phyloP scores from a whole-genome alignment of 1,284 basidiomycete genomes.

The Cryptococcus sp. region DNA sequence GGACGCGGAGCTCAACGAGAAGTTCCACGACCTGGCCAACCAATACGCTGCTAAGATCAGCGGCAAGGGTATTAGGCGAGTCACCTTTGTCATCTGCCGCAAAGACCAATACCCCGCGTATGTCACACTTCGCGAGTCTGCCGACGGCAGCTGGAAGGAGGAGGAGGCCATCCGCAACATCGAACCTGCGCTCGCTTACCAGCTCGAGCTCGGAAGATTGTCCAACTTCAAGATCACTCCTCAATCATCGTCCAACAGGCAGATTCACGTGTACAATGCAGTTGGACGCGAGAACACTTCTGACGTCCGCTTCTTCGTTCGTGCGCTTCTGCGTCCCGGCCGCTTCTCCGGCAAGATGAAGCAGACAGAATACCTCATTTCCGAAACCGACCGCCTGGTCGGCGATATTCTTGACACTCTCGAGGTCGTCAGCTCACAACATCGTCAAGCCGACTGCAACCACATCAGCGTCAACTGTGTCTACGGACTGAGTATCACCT shows the following conservation, averaged over 20 bases:
- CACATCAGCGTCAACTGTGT: constrained; percentile 98
- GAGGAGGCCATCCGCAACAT: constrained; percentile 97
- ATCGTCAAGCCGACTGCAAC: constrained; percentile 90
- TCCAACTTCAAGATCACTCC: constrained; percentile 97
- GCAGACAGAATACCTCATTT: constrained; percentile 94
- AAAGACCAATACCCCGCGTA: constrained; percentile 91
- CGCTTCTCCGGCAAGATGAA: constrained; percentile 88
- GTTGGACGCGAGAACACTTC: constrained; percentile 94
- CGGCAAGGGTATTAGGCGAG: constrained; percentile 81
- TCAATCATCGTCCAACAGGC: constrained; percentile 88
- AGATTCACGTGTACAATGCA: constrained; percentile 96
- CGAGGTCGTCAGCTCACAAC: constrained; percentile 83
- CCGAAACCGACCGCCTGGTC: constrained; percentile 95
- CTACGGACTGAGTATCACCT: constrained; percentile 91
- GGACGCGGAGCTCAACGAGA: constrained; percentile 76
- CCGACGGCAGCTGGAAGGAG: constrained; percentile 78
- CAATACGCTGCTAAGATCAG: constrained; percentile 65
- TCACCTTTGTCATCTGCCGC: constrained; percentile 90
- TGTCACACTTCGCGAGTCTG: constrained; percentile 78
- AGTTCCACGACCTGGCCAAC: constrained; percentile 75
- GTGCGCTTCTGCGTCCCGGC: constrained; percentile 93
- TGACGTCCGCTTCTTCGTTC: constrained; percentile 97
- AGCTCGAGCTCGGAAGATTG: constrained; percentile 92
- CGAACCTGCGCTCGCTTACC: constrained; percentile 97
- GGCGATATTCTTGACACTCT: constrained; percentile 92